Percentiles rank a stretch among this genome's conserved stretches.
Evolutionary conservation across 2,329 filamentous ascomycete genomes (phyloP).

Genomic region (Bipolaris sorokiniana): DNA sequence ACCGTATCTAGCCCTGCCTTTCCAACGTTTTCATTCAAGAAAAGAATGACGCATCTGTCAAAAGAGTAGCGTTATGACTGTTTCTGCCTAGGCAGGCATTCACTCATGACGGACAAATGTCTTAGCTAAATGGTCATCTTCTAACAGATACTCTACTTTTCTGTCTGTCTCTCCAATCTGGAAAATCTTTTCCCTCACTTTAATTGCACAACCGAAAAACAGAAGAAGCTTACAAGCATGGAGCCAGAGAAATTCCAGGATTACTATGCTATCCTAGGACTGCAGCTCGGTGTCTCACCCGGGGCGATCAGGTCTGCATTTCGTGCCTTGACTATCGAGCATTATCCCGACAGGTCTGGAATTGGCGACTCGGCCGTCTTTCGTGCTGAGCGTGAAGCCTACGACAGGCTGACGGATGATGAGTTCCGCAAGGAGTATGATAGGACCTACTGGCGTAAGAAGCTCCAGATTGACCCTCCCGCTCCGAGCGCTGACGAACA

Average conservation of each 20-base stretch:
- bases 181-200: not conserved
- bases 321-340: conserved; percentile 93
- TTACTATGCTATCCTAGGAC: conserved; percentile 83
- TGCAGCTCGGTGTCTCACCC: conserved; percentile 75
- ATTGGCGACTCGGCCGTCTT: conserved; percentile 14
- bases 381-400: conserved; percentile 22
- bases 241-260: conserved; percentile 60
- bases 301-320: conserved; percentile 94
- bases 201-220: not conserved
- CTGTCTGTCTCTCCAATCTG: not conserved
- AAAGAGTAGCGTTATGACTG: not conserved
- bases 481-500: not conserved
- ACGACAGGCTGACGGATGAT: conserved; percentile 17
- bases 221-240: conserved; percentile 9
- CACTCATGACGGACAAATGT: not conserved
- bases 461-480: conserved; percentile 1
- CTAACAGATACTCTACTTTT: not conserved
- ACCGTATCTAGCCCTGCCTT: not conserved
- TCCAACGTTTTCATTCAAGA: not conserved
- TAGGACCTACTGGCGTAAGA: conserved; percentile 1
- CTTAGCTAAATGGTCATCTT: not conserved
- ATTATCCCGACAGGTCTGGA: conserved; percentile 94
- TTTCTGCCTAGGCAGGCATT: not conserved
- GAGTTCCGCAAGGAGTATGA: conserved; percentile 16
- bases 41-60: not conserved